Percentiles rank a stretch among this genome's conserved stretches.
Conservation (phyloP, 441 rosid species). For the Syzygium malaccense region DNA sequence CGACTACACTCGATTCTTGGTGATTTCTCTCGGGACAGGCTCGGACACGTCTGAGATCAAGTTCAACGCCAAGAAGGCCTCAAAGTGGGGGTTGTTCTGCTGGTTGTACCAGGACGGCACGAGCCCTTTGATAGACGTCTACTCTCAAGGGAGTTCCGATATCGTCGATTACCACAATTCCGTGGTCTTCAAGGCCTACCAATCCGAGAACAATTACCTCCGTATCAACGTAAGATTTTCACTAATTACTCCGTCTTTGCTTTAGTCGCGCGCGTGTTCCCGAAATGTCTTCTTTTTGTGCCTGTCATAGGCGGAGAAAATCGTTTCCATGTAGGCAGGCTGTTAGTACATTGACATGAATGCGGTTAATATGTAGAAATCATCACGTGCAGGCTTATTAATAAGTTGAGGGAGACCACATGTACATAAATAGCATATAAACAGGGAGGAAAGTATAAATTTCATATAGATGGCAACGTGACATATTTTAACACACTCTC, state of each 20-base stretch:
- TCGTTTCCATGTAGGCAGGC: neutral
- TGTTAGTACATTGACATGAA: neutral
- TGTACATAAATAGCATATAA: no score
- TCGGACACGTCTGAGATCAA: conserved; percentile 19
- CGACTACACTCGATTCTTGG: conserved; percentile 14
- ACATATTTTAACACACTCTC: neutral
- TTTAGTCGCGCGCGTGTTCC: neutral
- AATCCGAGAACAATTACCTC: conserved; percentile 20
- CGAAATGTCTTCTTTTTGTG: neutral
- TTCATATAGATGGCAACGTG: neutral
- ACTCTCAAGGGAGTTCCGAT: conserved; percentile 22
- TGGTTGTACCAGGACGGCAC: conserved; percentile 21
- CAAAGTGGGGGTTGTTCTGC: conserved; percentile 32
- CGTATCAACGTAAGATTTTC: conserved; percentile 20
- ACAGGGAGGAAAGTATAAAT: neutral
- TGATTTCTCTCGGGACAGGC: conserved; percentile 32
- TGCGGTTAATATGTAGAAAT: neutral
- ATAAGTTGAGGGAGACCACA: neutral
- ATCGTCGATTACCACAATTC: conserved; percentile 28
- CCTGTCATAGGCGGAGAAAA: neutral
- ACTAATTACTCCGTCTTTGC: neutral
- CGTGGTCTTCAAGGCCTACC: conserved; percentile 17
- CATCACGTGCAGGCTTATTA: no score
- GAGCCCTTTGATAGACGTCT: conserved; percentile 23
- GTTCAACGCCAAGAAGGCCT: conserved; percentile 19